phyloP scores from a whole-genome alignment of 2,329 filamentous ascomycete species.

The Fusarium tuaranense region DNA sequence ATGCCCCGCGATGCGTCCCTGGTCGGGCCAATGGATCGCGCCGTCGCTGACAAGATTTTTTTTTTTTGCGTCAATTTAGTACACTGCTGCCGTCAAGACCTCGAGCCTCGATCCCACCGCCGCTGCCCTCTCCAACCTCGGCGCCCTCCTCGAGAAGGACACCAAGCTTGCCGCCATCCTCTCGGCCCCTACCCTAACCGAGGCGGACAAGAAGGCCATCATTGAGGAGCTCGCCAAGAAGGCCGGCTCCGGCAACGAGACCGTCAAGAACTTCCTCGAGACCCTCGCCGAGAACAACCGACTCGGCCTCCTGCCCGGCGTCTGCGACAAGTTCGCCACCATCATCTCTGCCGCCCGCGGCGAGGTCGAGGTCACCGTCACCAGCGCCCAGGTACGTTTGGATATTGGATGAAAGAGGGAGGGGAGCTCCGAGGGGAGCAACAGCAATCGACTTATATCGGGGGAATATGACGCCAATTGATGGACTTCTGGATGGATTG shows the following conservation, averaged over 20 bases:
- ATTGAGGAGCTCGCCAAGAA: conserved; percentile 90
- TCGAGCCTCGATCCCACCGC: conserved; percentile 87
- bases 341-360: conserved; percentile 91
- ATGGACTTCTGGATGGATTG: conserved; percentile 4
- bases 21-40: conserved; percentile 40
- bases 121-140: conserved; percentile 80
- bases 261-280: conserved; percentile 92
- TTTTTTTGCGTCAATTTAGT: conserved; percentile 69
- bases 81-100: conserved; percentile 94
- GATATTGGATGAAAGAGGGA: neutral
- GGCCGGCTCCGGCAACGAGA: conserved; percentile 78
- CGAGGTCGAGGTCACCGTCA: conserved; percentile 93
- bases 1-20: conserved; percentile 21
- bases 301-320: conserved; percentile 81
- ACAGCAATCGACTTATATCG: neutral
- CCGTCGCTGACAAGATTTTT: conserved; percentile 40
- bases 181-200: conserved; percentile 80
- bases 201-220: conserved; percentile 86
- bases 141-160: conserved; percentile 82
- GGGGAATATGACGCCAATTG: conserved; percentile 4
- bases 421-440: neutral
- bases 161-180: conserved; percentile 83
- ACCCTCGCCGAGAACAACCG: conserved; percentile 98
- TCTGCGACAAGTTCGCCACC: conserved; percentile 87
- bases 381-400: conserved; percentile 82